Base-by-base conservation (phyloP, 192 early-diverging fungal genomes). In the Nowakowskiella sp. region DNA sequence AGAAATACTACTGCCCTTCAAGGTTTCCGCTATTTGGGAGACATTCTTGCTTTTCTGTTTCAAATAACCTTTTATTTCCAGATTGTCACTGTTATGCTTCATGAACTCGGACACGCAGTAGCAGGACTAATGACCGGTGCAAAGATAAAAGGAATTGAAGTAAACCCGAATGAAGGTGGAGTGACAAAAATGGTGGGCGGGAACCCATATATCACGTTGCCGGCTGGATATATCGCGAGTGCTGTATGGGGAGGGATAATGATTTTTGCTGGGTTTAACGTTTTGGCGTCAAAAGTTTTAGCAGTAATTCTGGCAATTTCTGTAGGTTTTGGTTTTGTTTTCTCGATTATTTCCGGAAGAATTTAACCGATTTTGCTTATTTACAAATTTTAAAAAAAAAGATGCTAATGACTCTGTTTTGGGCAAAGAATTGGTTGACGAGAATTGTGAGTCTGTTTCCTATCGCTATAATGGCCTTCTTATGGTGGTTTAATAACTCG, bases 151-250 rank as follows among this genome's bases (percentile, higher is more conserved):
- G 85, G 85, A 19, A 91, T 98, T 44, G 83, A 85, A 19, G 80
- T 97, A 42, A 86, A 97, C 54, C 92, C 94, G 3, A 81, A 94
- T 63, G 83, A 94, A 62, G 94, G 94, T 26, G 94, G 94, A 4
- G 66, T 90, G 27, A 92, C 89, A 3, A 71, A 66, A 45, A 89
- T 88, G 86, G 70, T 72, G 50, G 70, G 84, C 39, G 92, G 93
- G 31, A 90, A 84, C 56, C 80, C 77, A 42, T 89, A 84, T 64
- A 74, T 85, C 53, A 78, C 87, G 8, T 68, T 95, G 47, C 89
- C 91, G 0, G 88, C 91, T 21, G 75, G 94, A 6, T 98, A 98
- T 49, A 74, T 98, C 23, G 89, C 89, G 30, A 87, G 83, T 32
- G 84, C 90, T 4, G 72, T 94, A 30, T 80, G 92, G 55, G 95